Evolutionary conservation across 345 rosid genomes (phyloP).

Genomic region (Raphanus sativus): DNA sequence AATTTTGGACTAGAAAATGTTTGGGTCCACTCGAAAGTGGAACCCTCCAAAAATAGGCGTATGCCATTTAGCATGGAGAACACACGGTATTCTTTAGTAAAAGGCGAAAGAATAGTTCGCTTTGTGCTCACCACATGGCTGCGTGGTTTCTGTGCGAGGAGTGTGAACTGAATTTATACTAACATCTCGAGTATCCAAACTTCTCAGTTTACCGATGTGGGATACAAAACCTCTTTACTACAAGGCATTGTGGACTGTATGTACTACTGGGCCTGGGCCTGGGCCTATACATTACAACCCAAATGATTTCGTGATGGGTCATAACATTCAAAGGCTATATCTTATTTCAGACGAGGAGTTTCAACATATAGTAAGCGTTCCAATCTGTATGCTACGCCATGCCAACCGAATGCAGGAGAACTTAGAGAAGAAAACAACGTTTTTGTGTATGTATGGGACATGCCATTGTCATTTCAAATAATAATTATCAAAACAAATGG

Average conservation of each 20-base stretch:
- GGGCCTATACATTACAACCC: neutral
- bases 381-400: too few relatives aligned
- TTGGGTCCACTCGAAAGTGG: neutral
- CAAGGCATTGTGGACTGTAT: neutral
- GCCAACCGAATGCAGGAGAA: neutral
- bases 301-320: neutral
- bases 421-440: neutral
- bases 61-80: constrained; percentile 34
- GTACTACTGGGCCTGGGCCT: neutral
- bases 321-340: neutral
- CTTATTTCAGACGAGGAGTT: neutral
- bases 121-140: constrained; percentile 35
- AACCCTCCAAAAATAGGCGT: constrained; percentile 41
- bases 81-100: constrained; percentile 42
- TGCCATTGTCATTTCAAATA: neutral
- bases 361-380: too few relatives aligned
- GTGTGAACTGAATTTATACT: neutral
- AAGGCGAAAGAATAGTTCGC: constrained; percentile 42
- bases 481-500: neutral
- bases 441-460: neutral
- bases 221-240: neutral
- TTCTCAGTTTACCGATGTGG: neutral
- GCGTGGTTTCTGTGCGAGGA: neutral
- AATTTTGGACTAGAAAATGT: neutral
- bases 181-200: neutral